Evolutionary conservation across 1,284 basidiomycete species (phyloP), one percentile per base, ranked within the genome.

Genomic region (Pulchroboletus neoregius): DNA sequence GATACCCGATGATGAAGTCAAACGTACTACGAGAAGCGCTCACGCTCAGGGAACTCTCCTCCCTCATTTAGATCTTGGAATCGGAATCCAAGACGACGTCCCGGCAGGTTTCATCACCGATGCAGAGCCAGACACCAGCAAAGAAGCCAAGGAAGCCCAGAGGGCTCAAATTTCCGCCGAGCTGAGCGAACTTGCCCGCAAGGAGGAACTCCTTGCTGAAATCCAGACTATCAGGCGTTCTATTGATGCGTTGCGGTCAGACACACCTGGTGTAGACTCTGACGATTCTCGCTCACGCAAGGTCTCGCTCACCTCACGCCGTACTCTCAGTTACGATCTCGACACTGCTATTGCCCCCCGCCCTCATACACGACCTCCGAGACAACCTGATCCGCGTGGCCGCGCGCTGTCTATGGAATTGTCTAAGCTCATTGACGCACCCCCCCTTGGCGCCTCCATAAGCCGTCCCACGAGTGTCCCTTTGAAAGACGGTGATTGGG

Each of bases 161-260:
- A 68, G 69, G 36, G 63, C 66, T 24, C 64, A 73, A 26, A 60
- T 72, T 16, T 62, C 70, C 6, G 61, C 62, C 12, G 80, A 82
- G 43, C 55, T 78, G 40, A 79, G 81, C 48, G 80, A 83, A 28
- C 59, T 84, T 20, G 78, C 73, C 61, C 77, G 77, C 56, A 87
- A 84, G 61, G 78, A 87, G 60, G 78, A 79, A 38, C 73, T 91
- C 4, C 68, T 87, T 41, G 72, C 76, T 16, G 88, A 91, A 65
- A 91, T 91, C 44, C 76, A 84, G 57, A 83, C 76, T 10, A 86
- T 91, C 49, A 78, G 88, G 36, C 74, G 78, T 55, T 88, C 86
- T 3, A 87, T 91, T 58, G 85, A 89, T 40, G 70, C 78, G 3
- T 69, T 91, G 40, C 81, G 80, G 61, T 72, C 79, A 10, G 84